Evolutionary conservation across 176 grass and related monocot species (phyloP), one percentile per base, ranked within the genome.

Genomic region (Elaeis guineensis): DNA sequence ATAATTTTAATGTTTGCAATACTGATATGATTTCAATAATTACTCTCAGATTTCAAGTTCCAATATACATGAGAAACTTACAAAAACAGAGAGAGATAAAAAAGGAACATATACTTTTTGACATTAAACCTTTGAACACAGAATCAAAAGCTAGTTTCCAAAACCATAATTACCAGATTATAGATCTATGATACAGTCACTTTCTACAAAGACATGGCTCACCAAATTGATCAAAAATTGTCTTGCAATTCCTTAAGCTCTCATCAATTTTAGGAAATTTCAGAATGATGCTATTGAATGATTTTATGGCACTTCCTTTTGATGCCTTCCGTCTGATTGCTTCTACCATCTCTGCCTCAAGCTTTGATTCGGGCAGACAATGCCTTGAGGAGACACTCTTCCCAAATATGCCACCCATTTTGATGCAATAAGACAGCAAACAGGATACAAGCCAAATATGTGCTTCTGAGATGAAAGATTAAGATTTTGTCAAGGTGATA

Each of bases 201-300:
- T 30, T 30, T 30, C 28, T 30, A 30, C 28, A 30, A 30, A 30
- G 28, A 30, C 28, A 54, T 19, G 32, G 62, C 87, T 84, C 64
- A 97, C 92, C 92, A 72, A 97, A 97, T 61, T 89, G 87, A 59
- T 97, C 65, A 22, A 97, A 91, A 60, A 84, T 88, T 20, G 81
- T 63, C 82, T 97, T 97, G 92, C 87, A 91, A 11, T 91, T 91
- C 52, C 87, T 80, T 16, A 97, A 79, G 22, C 81, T 87, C 69
- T 97, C 75, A 0, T 91, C 87, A 21, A 91, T 91, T 64, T 80
- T 97, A 4, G 84, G 87, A 29, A 97, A 97, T 69, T 97, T 91
- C 80, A 97, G 70, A 51, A 91, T 85, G 12, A 97, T 79, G 26
- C 75, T 80, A 44, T 97, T 54, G 52, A 97, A 97, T 4, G 87